Evolutionary conservation across 73 alveolate species (phyloP), one percentile per base, ranked within the genome.

Genomic region (Effrenium voratum): DNA sequence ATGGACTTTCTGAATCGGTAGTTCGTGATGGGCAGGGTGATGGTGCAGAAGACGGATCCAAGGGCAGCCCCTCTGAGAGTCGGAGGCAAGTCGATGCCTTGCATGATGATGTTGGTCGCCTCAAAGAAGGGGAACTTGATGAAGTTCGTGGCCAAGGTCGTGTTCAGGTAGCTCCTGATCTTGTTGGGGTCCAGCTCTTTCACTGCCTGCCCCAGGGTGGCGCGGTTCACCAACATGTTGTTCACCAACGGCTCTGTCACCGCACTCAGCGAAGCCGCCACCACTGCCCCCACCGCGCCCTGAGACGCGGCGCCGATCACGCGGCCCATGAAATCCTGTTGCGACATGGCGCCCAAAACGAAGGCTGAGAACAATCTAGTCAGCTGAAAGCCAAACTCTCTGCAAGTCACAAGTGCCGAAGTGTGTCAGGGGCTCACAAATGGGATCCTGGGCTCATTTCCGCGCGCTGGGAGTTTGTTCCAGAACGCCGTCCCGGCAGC

Each of bases 251-350:
- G 95, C 84, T 87, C 95, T 5, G 85, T 66, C 82, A 87, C 95
- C 34, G 95, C 95, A 45, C 85, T 63, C 73, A 87, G 84, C 32
- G 95, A 60, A 43, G 95, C 95, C 19, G 82, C 85, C n/a, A 87
- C 95, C 49, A 87, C 85, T 2, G 95, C 95, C 30, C 85, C 95
- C 47, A 66, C 84, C 41, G 95, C 95, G 41, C 95, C 95, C 50
- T 87, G 95, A 36, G 95, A 60, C 16, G 95, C 95, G n/a, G 95
- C 95, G 50, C 93, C 93, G 68, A 84, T 84, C 93, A 84, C 93
- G 32, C 93, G 93, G 57, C 93, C 93, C 52, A 84, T n/a, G 44
- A 84, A 84, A 44, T 84, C 93, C 79, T 84, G 93, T 80, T 57
- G 50, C 93, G 93, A 57, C 88, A 77, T 77, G 88, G 88, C 88